Percentiles rank a stretch among this genome's conserved stretches.
Conservation (phyloP, 1,284 basidiomycete genomes). For the Kwoniella shivajii region DNA sequence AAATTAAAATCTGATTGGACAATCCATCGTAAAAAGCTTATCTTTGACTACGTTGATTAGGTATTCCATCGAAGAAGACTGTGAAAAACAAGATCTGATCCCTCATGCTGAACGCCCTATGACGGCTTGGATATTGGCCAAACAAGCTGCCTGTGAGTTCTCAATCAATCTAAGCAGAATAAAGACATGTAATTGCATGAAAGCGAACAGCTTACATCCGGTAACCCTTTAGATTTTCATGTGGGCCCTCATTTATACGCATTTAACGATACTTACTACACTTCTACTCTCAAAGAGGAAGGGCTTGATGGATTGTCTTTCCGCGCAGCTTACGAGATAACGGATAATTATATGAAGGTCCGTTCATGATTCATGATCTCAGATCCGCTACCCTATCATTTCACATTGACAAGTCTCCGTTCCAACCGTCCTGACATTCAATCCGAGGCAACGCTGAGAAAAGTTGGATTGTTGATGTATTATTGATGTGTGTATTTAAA, state of each 20-base stretch:
- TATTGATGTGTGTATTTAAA: too few species aligned
- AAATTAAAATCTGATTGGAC: background rate
- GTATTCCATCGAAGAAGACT: constrained; percentile 7
- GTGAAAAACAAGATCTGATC: background rate
- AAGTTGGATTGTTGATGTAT: background rate
- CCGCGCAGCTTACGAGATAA: constrained; percentile 3
- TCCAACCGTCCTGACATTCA: too few species aligned
- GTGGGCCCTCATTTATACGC: too few species aligned
- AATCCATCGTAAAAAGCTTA: background rate
- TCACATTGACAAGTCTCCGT: background rate
- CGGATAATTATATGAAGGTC: constrained; percentile 5
- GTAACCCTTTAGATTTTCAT: background rate
- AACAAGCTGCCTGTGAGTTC: constrained; percentile 6
- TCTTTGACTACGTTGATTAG: background rate
- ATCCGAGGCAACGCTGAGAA: too few species aligned
- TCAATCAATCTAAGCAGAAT: too few species aligned
- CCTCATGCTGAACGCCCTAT: constrained; percentile 1
- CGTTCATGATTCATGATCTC: too few species aligned
- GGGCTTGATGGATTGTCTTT: background rate
- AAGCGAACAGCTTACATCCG: background rate
- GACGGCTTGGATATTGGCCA: constrained; percentile 3
- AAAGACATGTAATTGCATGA: background rate
- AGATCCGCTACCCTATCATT: too few species aligned
- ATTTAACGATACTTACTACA: constrained; percentile 3
- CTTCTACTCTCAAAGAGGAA: background rate